Conservation (phyloP, 176 grass and related monocot genomes). For the Lolium multiflorum region DNA sequence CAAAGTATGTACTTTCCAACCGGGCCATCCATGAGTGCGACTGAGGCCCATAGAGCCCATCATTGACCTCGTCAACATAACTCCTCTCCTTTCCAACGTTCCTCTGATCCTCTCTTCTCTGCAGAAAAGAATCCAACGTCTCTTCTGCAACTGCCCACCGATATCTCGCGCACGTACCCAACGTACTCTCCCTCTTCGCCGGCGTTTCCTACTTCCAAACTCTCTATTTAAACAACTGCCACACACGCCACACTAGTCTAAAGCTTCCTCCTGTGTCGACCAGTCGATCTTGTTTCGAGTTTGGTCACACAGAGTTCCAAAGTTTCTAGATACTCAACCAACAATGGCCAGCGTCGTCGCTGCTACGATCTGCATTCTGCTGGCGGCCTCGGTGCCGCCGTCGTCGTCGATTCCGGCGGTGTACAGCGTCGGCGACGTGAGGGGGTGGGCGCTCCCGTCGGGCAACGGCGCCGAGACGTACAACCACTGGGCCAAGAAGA, state of each 20-base stretch:
- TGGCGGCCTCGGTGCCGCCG: constrained; percentile 9
- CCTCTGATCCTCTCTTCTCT: neutral
- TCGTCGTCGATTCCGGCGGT: constrained; percentile 9
- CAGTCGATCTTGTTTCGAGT: neutral
- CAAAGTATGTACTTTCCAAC: no score
- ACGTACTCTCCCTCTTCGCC: neutral
- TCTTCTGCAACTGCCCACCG: neutral
- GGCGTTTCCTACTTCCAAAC: neutral
- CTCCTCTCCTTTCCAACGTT: constrained; percentile 9
- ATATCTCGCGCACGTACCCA: constrained; percentile 5
- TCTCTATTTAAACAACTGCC: constrained; percentile 48
- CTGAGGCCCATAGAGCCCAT: neutral
- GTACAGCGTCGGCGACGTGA: constrained; percentile 63
- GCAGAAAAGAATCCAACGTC: constrained; percentile 30
- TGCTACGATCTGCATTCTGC: constrained; percentile 33
- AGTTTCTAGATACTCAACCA: neutral
- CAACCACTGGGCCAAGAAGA: constrained; percentile 80
- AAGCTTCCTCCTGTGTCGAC: neutral
- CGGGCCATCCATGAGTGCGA: neutral
- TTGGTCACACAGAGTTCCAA: neutral
- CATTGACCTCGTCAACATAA: neutral
- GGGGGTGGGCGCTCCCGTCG: constrained; percentile 59
- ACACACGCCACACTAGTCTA: neutral
- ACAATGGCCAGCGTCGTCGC: constrained; percentile 42
- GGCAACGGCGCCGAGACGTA: constrained; percentile 65